These are phyloP conservation scores for Mrakia gelida DNA, from an alignment of 768 basidiomycete species.

Conservation along the genomic window DNA sequence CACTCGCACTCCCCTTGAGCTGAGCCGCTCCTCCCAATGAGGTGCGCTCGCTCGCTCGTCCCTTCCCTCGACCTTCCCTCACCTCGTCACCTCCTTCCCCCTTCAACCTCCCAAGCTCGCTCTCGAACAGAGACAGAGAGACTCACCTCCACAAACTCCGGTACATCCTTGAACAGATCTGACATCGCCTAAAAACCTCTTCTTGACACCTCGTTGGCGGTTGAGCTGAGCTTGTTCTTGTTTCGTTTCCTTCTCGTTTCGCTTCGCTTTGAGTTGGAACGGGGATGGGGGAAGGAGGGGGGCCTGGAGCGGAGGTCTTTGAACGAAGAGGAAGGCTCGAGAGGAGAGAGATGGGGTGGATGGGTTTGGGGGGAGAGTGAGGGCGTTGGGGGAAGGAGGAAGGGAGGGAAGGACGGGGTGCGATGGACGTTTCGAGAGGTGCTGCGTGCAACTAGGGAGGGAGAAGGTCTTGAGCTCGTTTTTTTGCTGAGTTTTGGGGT, in stretches of 20 bases:
- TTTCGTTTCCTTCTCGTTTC: background rate
- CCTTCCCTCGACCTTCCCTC: background rate
- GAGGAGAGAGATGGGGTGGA: background rate
- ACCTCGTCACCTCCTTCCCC: background rate
- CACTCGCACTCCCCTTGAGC: too few relatives aligned
- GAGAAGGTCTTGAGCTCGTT: too few relatives aligned
- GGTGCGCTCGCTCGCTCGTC: too few relatives aligned
- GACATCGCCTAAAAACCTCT: constrained; percentile 38
- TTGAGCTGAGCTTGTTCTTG: too few relatives aligned
- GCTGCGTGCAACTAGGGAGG: too few relatives aligned
- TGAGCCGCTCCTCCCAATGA: too few relatives aligned
- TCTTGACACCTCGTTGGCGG: too few relatives aligned
- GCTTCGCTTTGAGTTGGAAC: background rate
- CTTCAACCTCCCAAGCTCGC: background rate
- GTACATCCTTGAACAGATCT: constrained; percentile 65
- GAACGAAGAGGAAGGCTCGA: background rate
- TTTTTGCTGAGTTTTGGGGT: too few relatives aligned
- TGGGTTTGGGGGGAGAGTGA: background rate
- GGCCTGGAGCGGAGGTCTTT: constrained; percentile 11
- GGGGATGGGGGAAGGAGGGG: background rate
- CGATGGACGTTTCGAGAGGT: background rate
- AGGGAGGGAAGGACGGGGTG: background rate
- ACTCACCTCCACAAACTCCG: constrained; percentile 90
- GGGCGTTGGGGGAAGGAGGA: too few relatives aligned
- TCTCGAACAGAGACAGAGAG: too few relatives aligned